phyloP scores from a whole-genome alignment of 176 grass and related monocot genomes.

The Avena insularis region DNA sequence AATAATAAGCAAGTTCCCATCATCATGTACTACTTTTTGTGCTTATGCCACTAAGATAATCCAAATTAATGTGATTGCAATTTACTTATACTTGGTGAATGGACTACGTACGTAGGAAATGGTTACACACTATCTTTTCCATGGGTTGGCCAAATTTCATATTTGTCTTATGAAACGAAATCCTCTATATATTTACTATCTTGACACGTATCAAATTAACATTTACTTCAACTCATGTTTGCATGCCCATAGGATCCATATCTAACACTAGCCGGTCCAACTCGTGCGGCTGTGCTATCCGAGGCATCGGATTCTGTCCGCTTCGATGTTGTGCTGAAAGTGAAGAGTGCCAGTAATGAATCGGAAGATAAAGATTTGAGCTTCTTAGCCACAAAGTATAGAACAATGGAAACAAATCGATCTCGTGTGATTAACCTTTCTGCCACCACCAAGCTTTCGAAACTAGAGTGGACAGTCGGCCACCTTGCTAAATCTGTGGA shows the following conservation, averaged over 20 bases:
- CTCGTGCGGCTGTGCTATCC: background rate
- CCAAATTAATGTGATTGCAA: background rate
- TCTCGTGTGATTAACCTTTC: background rate
- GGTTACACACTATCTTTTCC: background rate
- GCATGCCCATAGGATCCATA: background rate
- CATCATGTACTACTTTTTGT: background rate
- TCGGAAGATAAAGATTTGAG: background rate
- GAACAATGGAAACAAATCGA: background rate
- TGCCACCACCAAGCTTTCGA: background rate
- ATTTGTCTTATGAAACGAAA: background rate
- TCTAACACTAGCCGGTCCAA: background rate
- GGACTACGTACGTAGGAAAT: background rate
- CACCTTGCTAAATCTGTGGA: background rate
- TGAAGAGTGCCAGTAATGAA: background rate
- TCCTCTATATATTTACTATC: background rate
- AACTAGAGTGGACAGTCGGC: background rate
- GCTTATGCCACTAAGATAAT: too few species aligned
- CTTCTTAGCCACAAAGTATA: background rate
- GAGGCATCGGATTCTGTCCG: background rate
- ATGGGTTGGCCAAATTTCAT: background rate
- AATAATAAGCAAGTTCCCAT: background rate
- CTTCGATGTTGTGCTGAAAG: conserved; percentile 1
- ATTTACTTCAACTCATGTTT: background rate
- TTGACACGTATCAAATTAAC: background rate
- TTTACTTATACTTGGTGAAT: background rate